These are phyloP conservation scores for Backusella tuberculispora DNA, from an alignment of 192 early-diverging fungal species.

Conservation along the genomic window DNA sequence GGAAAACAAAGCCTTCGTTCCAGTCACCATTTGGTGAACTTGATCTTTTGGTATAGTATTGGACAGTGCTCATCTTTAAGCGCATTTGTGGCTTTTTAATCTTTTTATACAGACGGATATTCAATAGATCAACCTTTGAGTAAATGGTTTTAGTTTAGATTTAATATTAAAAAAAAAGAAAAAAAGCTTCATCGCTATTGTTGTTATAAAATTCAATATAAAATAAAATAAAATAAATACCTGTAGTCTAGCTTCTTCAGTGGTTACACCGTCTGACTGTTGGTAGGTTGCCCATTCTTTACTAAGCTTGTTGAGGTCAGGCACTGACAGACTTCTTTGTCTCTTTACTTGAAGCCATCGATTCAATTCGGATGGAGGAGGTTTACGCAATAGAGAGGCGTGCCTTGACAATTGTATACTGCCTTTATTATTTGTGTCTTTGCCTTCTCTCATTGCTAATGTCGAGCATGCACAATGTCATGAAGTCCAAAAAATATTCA, in stretches of 20 bases:
- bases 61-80: constrained; percentile 29
- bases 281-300: constrained; percentile 28
- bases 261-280: neutral
- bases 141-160: constrained; percentile 2
- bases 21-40: constrained; percentile 60
- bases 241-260: constrained; percentile 22
- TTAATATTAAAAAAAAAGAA: neutral
- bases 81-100: constrained; percentile 31
- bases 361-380: neutral
- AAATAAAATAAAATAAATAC: constrained; percentile 1
- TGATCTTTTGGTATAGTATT: constrained; percentile 45
- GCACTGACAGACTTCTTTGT: constrained; percentile 29
- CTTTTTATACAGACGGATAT: constrained; percentile 20
- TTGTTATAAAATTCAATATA: too few relatives aligned
- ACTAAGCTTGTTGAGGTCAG: constrained; percentile 28
- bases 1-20: constrained; percentile 76
- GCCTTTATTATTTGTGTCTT: neutral
- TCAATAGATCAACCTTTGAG: constrained; percentile 36
- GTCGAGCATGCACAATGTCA: constrained; percentile 4
- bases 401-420: neutral
- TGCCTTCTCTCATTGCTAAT: constrained; percentile 12
- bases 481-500: neutral
- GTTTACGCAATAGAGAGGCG: neutral
- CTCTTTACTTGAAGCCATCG: neutral
- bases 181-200: neutral